phyloP scores from a whole-genome alignment of 345 rosid species.

The Syzygium jambos region DNA sequence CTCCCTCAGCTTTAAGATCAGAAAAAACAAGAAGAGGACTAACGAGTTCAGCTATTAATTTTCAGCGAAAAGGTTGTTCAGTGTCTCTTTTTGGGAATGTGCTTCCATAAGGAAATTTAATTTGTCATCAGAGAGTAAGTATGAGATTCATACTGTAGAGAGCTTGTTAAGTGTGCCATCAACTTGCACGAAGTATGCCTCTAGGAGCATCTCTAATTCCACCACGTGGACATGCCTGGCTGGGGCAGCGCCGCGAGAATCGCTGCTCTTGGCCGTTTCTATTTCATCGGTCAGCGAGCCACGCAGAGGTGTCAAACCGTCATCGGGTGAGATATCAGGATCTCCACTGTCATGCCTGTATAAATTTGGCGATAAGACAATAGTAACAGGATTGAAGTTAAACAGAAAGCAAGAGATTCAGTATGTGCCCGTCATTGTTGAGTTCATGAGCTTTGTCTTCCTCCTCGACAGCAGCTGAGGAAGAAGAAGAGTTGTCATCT shows the following conservation, averaged over 20 bases:
- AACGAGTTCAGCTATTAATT: background rate
- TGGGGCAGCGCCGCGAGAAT: too few species aligned
- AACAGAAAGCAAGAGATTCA: too few species aligned
- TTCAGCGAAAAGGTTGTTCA: background rate
- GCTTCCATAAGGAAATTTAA: background rate
- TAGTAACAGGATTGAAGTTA: too few species aligned
- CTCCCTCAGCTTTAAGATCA: constrained; percentile 22
- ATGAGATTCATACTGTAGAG: constrained; percentile 18
- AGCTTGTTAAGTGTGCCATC: constrained; percentile 33
- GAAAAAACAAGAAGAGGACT: background rate
- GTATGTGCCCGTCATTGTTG: background rate
- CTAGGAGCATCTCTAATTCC: constrained; percentile 31
- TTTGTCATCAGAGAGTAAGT: background rate
- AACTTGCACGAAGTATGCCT: constrained; percentile 31
- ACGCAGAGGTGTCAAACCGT: too few species aligned
- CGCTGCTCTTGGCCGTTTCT: too few species aligned
- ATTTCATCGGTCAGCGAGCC: too few species aligned
- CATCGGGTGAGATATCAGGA: too few species aligned
- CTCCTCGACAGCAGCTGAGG: background rate
- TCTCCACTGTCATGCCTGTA: too few species aligned
- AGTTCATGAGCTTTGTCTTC: background rate
- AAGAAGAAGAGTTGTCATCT: background rate
- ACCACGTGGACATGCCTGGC: background rate
- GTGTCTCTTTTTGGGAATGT: too few species aligned
- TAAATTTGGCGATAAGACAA: too few species aligned